phyloP scores from a whole-genome alignment of 306 rosid genomes.

The Lathyrus aphaca region DNA sequence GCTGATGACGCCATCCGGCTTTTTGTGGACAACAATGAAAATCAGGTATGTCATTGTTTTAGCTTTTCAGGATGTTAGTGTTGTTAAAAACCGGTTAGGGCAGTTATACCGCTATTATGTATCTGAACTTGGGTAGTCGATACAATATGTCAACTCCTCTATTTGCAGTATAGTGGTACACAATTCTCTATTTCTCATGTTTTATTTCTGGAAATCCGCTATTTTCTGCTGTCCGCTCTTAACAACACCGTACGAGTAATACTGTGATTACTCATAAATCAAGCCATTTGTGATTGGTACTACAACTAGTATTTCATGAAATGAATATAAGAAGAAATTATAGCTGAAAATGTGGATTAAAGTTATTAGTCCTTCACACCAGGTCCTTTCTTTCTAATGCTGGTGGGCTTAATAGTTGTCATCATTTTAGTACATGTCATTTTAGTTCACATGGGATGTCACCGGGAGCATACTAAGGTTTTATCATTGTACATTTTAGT shows the following conservation, averaged over 20 bases:
- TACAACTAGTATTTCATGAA: neutral
- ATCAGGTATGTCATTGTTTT: conserved; percentile 51
- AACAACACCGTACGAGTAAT: too few species aligned
- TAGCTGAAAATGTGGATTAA: conserved; percentile 27
- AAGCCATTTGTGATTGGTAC: conserved; percentile 20
- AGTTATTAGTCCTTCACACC: conserved; percentile 23
- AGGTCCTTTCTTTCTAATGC: conserved; percentile 8
- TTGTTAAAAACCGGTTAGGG: too few species aligned
- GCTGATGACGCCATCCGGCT: conserved; percentile 85
- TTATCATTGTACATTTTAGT: conserved; percentile 24
- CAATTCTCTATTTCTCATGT: too few species aligned
- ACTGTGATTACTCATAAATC: neutral
- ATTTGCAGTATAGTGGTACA: too few species aligned
- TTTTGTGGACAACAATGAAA: conserved; percentile 69
- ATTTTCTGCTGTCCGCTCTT: too few species aligned
- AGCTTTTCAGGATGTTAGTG: neutral
- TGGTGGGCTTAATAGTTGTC: conserved; percentile 16
- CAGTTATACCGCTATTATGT: too few species aligned
- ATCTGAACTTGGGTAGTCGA: too few species aligned
- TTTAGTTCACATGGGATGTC: conserved; percentile 26
- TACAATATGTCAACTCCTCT: too few species aligned
- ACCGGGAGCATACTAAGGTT: conserved; percentile 13
- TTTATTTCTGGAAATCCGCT: too few species aligned
- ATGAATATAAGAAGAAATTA: conserved; percentile 28
- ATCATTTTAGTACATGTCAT: conserved; percentile 24